Conservation (phyloP, 78 protist species). For the Dictyostelium discoideum region DNA sequence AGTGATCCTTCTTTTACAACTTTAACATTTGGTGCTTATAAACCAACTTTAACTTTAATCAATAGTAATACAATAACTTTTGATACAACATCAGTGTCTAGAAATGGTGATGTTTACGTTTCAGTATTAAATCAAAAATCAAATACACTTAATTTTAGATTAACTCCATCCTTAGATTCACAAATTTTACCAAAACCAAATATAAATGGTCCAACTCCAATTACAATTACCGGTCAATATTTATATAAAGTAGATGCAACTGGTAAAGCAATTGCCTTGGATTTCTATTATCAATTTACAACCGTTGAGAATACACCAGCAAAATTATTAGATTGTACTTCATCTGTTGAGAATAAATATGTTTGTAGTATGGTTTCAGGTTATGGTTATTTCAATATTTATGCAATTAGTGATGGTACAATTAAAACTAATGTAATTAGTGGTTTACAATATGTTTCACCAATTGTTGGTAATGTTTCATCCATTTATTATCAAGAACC, state of each 20-base stretch:
- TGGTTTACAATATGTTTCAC: not conserved
- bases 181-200: not conserved
- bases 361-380: not conserved
- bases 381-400: slow-evolving; percentile 5
- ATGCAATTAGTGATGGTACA: not conserved
- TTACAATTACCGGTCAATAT: not conserved
- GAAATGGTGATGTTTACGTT: not conserved
- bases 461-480: not conserved
- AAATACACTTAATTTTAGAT: not conserved
- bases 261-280: not conserved
- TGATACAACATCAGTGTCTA: not conserved
- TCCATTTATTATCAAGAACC: not conserved
- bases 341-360: not conserved
- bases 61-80: not conserved
- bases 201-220: not conserved
- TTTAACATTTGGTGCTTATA: not conserved
- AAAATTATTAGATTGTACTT: not conserved
- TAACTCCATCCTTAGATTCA: not conserved
- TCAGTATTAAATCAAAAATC: not conserved
- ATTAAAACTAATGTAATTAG: not conserved
- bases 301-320: not conserved
- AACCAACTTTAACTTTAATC: not conserved
- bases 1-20: not conserved
- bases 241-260: not conserved
- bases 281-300: not conserved